These are phyloP conservation scores for Lasiodiplodia theobromae DNA, from an alignment of 2,329 filamentous ascomycete species.

Conservation along the genomic window DNA sequence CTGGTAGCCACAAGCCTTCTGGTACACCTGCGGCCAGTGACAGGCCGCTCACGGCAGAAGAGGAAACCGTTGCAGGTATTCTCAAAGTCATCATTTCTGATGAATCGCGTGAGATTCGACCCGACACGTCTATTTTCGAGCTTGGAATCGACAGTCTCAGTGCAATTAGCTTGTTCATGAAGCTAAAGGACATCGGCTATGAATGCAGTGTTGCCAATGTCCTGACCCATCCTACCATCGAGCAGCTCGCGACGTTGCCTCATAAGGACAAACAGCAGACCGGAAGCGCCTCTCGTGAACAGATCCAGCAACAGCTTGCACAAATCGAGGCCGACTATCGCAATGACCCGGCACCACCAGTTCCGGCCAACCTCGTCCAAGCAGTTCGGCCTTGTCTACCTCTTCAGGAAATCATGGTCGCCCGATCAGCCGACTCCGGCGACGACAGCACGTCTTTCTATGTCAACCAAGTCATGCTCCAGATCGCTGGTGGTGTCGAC, in stretches of 20 bases:
- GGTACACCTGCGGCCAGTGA: conserved; percentile 3
- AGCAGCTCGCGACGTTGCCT: conserved; percentile 43
- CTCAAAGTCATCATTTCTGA: conserved; percentile 36
- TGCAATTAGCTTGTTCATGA: conserved; percentile 47
- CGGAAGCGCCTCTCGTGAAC: conserved; percentile 5
- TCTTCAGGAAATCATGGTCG: conserved; percentile 46
- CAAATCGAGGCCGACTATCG: conserved; percentile 37
- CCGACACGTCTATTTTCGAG: conserved; percentile 46
- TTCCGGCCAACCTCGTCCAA: conserved; percentile 28
- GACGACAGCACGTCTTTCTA: conserved; percentile 44
- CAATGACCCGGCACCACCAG: conserved; percentile 30
- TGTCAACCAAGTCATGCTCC: conserved; percentile 48
- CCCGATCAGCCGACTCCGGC: conserved; percentile 42
- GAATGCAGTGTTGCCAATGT: conserved; percentile 44
- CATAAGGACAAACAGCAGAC: conserved; percentile 20
- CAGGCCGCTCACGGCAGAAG: conserved; percentile 35
- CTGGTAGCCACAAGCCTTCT: conserved; percentile 14
- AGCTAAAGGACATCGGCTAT: conserved; percentile 44
- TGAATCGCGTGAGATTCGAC: conserved; percentile 33
- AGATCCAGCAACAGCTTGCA: conserved; percentile 30
- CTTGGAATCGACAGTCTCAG: conserved; percentile 50
- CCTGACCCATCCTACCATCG: conserved; percentile 44
- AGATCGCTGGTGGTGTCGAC: conserved; percentile 50
- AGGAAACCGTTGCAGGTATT: conserved; percentile 37
- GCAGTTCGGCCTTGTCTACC: conserved; percentile 41